phyloP scores from a whole-genome alignment of 2,329 filamentous ascomycete species.

The Fusarium beomiforme region DNA sequence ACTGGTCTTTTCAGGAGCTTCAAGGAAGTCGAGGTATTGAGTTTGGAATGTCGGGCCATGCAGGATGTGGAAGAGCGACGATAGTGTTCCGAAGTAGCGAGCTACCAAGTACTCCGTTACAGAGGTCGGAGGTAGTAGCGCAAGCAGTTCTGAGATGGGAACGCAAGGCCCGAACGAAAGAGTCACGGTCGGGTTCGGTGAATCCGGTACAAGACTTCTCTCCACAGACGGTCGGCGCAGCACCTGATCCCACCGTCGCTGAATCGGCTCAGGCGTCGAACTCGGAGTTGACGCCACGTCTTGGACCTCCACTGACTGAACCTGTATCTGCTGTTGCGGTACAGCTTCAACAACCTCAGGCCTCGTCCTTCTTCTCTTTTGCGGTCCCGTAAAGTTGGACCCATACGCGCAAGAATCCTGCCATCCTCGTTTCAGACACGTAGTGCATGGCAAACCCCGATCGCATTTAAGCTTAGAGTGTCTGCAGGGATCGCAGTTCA shows the following conservation, averaged over 20 bases:
- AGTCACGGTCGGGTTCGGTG: background rate
- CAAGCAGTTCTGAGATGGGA: background rate
- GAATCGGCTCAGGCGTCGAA: background rate
- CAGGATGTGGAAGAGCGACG: conserved; percentile 1
- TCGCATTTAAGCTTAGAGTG: conserved; percentile 23
- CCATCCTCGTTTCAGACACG: conserved; percentile 17
- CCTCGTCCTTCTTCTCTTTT: fast-evolving
- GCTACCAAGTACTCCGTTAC: conserved; percentile 3
- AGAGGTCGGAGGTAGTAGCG: background rate
- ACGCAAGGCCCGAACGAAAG: background rate
- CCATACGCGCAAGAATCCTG: conserved; percentile 3
- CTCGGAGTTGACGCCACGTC: background rate
- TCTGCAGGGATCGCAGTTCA: conserved; percentile 18
- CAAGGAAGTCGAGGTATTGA: background rate
- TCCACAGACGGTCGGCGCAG: background rate
- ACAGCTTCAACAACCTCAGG: background rate
- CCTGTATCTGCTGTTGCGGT: background rate
- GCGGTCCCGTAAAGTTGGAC: background rate
- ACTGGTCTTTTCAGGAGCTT: background rate
- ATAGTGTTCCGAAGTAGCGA: background rate
- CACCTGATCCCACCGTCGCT: conserved; percentile 13
- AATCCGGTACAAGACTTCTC: background rate
- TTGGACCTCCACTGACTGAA: background rate
- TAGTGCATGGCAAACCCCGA: conserved; percentile 6
- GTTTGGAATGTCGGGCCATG: conserved; percentile 10